These are phyloP conservation scores for Eudorina sp. DNA, from an alignment of 139 green algal genomes.

Conservation along the genomic window DNA sequence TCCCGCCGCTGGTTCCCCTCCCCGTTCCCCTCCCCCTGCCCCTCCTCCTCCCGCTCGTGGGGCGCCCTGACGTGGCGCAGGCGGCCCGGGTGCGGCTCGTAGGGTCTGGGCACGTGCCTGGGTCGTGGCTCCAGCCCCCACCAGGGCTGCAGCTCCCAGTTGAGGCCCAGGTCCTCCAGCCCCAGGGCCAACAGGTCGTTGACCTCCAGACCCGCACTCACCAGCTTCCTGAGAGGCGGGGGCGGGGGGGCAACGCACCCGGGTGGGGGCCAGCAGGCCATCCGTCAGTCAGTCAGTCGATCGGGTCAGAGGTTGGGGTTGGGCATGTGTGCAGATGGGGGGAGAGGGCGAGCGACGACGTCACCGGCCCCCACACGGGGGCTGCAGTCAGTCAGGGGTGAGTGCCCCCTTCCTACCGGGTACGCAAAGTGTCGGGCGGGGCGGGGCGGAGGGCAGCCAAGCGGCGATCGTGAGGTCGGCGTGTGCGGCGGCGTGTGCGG, in stretches of 20 bases:
- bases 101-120: background rate
- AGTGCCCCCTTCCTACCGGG: too few relatives aligned
- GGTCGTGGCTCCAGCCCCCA: constrained; percentile 35
- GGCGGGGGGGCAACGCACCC: background rate
- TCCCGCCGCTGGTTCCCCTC: background rate
- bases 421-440: too few relatives aligned
- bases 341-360: background rate
- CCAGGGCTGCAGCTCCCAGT: constrained; percentile 57
- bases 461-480: too few relatives aligned
- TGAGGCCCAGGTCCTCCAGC: constrained; percentile 51
- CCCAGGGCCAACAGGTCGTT: constrained; percentile 32
- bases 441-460: too few relatives aligned
- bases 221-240: constrained; percentile 25
- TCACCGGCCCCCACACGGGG: too few relatives aligned
- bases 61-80: background rate
- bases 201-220: constrained; percentile 42
- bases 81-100: background rate
- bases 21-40: too few relatives aligned
- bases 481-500: too few relatives aligned
- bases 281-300: too few relatives aligned
- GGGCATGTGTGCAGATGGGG: background rate
- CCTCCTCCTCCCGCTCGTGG: background rate
- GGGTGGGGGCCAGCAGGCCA: too few relatives aligned
- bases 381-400: too few relatives aligned
- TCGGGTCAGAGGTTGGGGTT: too few relatives aligned